Evolutionary conservation across 306 rosid species (phyloP).

Genomic region (Canavalia gladiata): DNA sequence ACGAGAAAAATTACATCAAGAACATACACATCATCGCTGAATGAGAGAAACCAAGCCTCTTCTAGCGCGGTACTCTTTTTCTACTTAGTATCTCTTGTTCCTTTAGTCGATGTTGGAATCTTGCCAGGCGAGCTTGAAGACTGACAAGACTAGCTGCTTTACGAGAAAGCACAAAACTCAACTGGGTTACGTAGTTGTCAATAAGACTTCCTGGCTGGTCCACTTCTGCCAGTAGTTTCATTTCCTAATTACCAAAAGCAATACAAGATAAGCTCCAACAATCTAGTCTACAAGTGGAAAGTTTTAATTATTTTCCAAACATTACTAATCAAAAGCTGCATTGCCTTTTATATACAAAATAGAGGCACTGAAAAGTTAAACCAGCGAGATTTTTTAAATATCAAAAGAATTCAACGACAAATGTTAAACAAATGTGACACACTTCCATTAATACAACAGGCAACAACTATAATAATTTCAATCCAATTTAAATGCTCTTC

Average conservation of each 20-base stretch:
- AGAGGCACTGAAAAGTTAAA: neutral
- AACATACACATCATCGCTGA: conserved; percentile 43
- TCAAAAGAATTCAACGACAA: neutral
- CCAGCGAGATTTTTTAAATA: neutral
- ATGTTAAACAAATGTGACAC: neutral
- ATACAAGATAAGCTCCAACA: conserved; percentile 40
- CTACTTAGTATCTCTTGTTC: conserved; percentile 93
- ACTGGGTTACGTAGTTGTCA: conserved; percentile 87
- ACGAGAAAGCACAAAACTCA: conserved; percentile 90
- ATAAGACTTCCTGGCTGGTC: conserved; percentile 96
- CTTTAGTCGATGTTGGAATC: conserved; percentile 94
- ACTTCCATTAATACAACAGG: neutral
- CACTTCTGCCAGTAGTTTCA: conserved; percentile 95
- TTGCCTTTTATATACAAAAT: conserved; percentile 1
- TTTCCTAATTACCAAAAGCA: conserved; percentile 69
- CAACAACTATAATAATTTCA: neutral
- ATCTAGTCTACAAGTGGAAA: neutral
- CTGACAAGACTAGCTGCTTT: conserved; percentile 92
- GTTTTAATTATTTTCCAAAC: neutral
- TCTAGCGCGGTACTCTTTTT: conserved; percentile 85
- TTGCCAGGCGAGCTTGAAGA: conserved; percentile 93
- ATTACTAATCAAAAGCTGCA: neutral
- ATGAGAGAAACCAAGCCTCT: conserved; percentile 42
- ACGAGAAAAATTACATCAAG: conserved; percentile 49
- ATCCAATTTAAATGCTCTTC: neutral